Base-by-base conservation (phyloP, 1,284 basidiomycete genomes). In the Cryptococcus neoformans region DNA sequence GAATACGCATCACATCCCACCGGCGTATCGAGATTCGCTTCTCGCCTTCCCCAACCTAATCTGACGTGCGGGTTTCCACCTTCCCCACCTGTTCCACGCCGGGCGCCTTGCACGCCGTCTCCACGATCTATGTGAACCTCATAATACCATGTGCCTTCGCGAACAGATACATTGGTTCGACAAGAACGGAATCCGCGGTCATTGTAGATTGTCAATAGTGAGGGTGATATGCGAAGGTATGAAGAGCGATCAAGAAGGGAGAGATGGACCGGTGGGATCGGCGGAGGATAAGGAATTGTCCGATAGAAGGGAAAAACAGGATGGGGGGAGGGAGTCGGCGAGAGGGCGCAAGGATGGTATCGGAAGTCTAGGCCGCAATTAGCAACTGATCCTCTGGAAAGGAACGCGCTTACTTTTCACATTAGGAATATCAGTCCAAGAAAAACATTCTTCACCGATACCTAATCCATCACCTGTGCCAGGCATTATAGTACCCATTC, bases 131-230 rank as follows among this genome's bases (percentile, higher is more conserved):
- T 81, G 65, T 84, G 84, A 42, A 95, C 84, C 80, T 99, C 96
- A 81, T 93, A 86, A 75, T 95, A 99, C 92, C 93, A 99, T 14
- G 84, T 84, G 1, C 96, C 96, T 67, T 94, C 85, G 14, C 92
- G 83, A 11, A 98, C 83, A 0, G 92, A 89, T 1, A 92, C 87
- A 74, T 95, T 98, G 58, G 87, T 87, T 14, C 96, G 83, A 2
- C 88, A 92, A 62, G 90, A 90, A 40, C 96, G 81, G 73, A 92
- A 99, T 1, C 96, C 96, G 48, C 88, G 89, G 72, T 90, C 89
- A 3, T 94, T 89, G 3, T 85, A 82, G 51, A 92, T 79, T 0
- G 87, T 84, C 4, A 89, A 73, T 0, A 89, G 94, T 65, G 95
- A 89, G 48, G 85, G 83, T 0, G 90, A 89, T 58, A 96, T 84